Percentiles rank a stretch among this genome's conserved stretches.
These are phyloP conservation scores for Stachybotrys elegans DNA, from an alignment of 2,329 filamentous ascomycete species.

Conservation along the genomic window DNA sequence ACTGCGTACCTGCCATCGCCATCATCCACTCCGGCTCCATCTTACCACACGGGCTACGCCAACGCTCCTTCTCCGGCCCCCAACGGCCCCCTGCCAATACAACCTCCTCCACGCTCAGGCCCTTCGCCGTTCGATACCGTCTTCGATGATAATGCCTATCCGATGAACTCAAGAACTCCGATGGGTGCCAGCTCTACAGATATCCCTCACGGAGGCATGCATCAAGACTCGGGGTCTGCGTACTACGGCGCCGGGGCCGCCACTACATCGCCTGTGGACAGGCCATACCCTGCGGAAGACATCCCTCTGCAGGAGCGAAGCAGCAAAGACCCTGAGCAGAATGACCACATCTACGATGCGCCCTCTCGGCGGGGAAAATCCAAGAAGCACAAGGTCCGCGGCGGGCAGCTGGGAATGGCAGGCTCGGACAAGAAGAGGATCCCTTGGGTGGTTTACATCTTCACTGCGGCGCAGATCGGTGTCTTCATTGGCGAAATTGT, in stretches of 20 bases:
- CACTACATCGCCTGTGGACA: constrained; percentile 28
- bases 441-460: constrained; percentile 77
- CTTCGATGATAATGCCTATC: constrained; percentile 65
- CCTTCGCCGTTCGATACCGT: constrained; percentile 58
- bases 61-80: constrained; percentile 14
- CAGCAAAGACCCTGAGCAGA: constrained; percentile 36
- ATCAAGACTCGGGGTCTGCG: constrained; percentile 51
- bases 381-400: constrained; percentile 42
- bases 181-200: constrained; percentile 31
- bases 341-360: constrained; percentile 60
- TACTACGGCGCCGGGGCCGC: constrained; percentile 46
- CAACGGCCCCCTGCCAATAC: constrained; percentile 15
- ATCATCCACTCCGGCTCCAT: constrained; percentile 30
- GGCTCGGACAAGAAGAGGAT: constrained; percentile 51
- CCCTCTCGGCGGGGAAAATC: constrained; percentile 30
- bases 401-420: constrained; percentile 57
- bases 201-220: constrained; percentile 30
- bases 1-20: constrained; percentile 35
- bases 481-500: constrained; percentile 89
- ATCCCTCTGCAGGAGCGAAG: constrained; percentile 52
- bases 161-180: constrained; percentile 38
- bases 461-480: constrained; percentile 70
- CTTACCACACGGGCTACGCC: constrained; percentile 25
- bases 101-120: constrained; percentile 4
- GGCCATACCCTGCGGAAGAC: constrained; percentile 41